A percentile compares a stretch with the other conserved stretches of the same genome.
phyloP scores from a whole-genome alignment of 2,329 filamentous ascomycete species.

The Neonectria neomacrospora region DNA sequence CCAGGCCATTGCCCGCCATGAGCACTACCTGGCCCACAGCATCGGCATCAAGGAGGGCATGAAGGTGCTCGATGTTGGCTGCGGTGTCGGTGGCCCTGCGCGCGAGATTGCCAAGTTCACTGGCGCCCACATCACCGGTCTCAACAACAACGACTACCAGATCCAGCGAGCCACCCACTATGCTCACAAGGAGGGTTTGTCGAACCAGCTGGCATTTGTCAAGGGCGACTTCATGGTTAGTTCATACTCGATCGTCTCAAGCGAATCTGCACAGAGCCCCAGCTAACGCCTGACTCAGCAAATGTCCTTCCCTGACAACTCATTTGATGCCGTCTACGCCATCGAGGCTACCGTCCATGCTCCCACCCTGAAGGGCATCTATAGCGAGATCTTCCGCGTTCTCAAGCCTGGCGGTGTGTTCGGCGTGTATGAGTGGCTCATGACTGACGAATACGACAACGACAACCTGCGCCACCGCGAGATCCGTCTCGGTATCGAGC shows the following conservation, averaged over 20 bases:
- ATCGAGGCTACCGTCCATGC: constrained; percentile 98
- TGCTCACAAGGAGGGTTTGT: constrained; percentile 82
- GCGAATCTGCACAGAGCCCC: not conserved
- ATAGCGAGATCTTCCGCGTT: constrained; percentile 93
- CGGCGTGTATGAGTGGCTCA: constrained; percentile 98
- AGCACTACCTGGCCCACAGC: constrained; percentile 94
- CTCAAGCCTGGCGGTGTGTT: constrained; percentile 96
- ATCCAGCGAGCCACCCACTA: constrained; percentile 92
- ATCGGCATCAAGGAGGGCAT: constrained; percentile 88
- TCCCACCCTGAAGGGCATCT: constrained; percentile 88
- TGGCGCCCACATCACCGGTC: constrained; percentile 85
- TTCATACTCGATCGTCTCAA: not conserved
- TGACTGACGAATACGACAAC: constrained; percentile 96
- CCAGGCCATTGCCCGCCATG: constrained; percentile 93
- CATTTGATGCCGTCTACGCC: constrained; percentile 94
- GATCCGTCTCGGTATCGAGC: constrained; percentile 94
- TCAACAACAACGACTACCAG: constrained; percentile 99
- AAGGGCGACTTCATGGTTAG: constrained; percentile 96
- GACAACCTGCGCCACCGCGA: constrained; percentile 85
- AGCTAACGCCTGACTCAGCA: constrained; percentile 62
- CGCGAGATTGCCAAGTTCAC: constrained; percentile 97
- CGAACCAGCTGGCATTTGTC: constrained; percentile 83
- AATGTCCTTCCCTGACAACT: constrained; percentile 93
- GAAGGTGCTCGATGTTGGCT: constrained; percentile 95
- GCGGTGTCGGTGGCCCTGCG: constrained; percentile 94